phyloP scores from a whole-genome alignment of 129 eudicot genomes.

The Mikania micrantha region DNA sequence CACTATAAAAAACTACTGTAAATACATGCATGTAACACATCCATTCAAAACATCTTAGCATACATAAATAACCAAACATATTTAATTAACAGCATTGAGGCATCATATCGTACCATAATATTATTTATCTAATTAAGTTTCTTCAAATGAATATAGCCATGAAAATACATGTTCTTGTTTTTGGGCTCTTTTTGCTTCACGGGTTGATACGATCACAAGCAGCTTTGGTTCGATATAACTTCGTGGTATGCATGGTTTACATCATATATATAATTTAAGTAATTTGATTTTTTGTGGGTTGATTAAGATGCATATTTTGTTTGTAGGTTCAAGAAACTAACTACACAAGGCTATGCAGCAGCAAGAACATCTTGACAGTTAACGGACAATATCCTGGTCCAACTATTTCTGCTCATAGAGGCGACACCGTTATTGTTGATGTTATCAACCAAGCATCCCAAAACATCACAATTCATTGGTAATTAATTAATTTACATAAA shows the following conservation, averaged over 20 bases:
- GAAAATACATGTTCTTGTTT: conserved; percentile 12
- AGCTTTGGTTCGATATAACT: conserved; percentile 5
- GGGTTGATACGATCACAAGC: conserved; percentile 12
- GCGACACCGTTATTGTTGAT: conserved; percentile 37
- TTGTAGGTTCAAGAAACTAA: conserved; percentile 37
- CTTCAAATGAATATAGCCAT: not conserved
- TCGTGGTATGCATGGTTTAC: not conserved
- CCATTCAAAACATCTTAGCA: not conserved
- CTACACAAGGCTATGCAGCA: conserved; percentile 41
- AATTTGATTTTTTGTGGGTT: too few species aligned
- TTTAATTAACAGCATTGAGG: too few species aligned
- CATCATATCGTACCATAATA: too few species aligned
- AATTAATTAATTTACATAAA: not conserved
- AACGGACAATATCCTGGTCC: conserved; percentile 56
- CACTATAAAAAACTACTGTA: not conserved
- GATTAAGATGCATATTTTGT: not conserved
- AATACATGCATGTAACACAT: not conserved
- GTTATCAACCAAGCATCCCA: conserved; percentile 33
- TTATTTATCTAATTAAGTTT: not conserved
- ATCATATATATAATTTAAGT: not conserved
- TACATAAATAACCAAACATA: not conserved
- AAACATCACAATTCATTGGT: conserved; percentile 53
- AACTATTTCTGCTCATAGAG: conserved; percentile 28
- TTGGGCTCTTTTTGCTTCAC: not conserved
- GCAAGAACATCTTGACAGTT: conserved; percentile 41